Base-by-base conservation (phyloP, 2,329 filamentous ascomycete species). In the Oidium heveae region DNA sequence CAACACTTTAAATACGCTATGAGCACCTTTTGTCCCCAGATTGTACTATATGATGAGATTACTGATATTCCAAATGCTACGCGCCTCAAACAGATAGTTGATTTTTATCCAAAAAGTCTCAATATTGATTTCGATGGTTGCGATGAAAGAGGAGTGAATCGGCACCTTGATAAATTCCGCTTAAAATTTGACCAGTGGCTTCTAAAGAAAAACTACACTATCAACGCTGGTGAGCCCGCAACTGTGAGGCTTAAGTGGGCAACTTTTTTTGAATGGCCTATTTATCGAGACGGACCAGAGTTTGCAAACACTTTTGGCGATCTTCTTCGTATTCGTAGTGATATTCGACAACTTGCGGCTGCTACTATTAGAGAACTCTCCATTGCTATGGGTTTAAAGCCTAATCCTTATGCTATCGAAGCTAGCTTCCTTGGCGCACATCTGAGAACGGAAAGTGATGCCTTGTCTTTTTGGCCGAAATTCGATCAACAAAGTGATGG, bases 361-460 rank as follows among this genome's bases (percentile, higher is more conserved):
- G 63, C 59, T 51, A 65, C 67, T 0, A 59, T 68, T 0, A 59
- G 18, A 10, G 59, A 59, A 50, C 51, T 63, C 53, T 59, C 33
- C 63, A 67, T 55, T 68, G 71, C 68, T 62, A 61, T 34, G 51
- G 61, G 47, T 63, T 63, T 55, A 9, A 44, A 56, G 28, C 50
- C 55, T 18, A 54, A 56, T 34, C 47, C 56, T 13, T 43, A 49
- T 32, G 33, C 20, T 7, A 54, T 61, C 13, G 50, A 58, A 13
- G 56, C 58, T 13, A 57, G 58, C 36, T 64, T 57, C 28, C 58
- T 63, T n/a, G 71, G 71, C 4, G 64, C 72, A 10, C 72, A 74
- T 57, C 62, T 74, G 4, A 65, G 71, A n/a, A 71, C 71, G 5
- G 71, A 73, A 59, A 68, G 62, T 55, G 71, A 73, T 55, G 69